Evolutionary conservation across 2,329 filamentous ascomycete species (phyloP).

Genomic region (Penicillium sp.): DNA sequence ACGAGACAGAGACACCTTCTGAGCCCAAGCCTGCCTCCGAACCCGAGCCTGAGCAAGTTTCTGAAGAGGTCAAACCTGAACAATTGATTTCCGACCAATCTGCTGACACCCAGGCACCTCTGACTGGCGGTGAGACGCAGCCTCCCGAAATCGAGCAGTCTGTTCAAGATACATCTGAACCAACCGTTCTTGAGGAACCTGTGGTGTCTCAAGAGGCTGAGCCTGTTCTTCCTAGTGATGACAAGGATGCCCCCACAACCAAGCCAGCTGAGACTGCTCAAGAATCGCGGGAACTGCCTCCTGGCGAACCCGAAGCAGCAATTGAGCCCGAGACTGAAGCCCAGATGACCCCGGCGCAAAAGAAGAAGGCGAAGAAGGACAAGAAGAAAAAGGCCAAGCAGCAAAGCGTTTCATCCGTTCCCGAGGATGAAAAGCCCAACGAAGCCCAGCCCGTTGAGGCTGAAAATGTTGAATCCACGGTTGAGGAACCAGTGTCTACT

Average conservation of each 20-base stretch:
- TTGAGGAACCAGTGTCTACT: no score
- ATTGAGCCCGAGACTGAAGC: constrained; percentile 13
- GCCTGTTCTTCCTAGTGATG: no score
- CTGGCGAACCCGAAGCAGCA: constrained; percentile 8
- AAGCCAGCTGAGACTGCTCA: not conserved
- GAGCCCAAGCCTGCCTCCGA: constrained; percentile 5
- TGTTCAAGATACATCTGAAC: constrained; percentile 3
- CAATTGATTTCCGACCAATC: constrained; percentile 3
- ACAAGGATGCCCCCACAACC: no score
- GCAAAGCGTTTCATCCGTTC: constrained; percentile 11
- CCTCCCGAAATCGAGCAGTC: constrained; percentile 6
- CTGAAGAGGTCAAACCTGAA: constrained; percentile 8
- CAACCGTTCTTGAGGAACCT: constrained; percentile 3
- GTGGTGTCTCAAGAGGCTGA: constrained; percentile 6
- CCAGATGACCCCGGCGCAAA: constrained; percentile 18
- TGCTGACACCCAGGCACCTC: constrained; percentile 6
- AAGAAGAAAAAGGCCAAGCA: constrained; percentile 22
- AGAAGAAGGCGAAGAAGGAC: constrained; percentile 39
- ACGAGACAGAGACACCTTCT: constrained; percentile 6
- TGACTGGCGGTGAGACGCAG: constrained; percentile 9
- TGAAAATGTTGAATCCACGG: not conserved
- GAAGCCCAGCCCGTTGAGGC: constrained; percentile 1
- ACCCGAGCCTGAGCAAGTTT: constrained; percentile 3
- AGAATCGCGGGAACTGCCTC: not conserved
- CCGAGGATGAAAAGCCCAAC: constrained; percentile 10